Evolutionary conservation across 805 yeast genomes (phyloP), one percentile per base, ranked within the genome.

Genomic region (Ogataea methanolica): DNA sequence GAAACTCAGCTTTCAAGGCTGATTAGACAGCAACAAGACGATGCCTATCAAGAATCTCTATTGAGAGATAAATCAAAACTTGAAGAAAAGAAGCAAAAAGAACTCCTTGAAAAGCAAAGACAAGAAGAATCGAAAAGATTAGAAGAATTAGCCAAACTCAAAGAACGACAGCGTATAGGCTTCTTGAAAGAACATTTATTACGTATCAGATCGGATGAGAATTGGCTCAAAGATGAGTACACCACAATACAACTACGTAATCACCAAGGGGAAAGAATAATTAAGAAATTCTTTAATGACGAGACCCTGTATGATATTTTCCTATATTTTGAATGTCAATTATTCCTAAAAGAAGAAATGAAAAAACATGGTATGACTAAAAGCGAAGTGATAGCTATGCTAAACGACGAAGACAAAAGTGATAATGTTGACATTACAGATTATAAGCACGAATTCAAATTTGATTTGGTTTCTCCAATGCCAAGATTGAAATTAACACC

Each of bases 11-110:
- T 75, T 51, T 73, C 83, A 34, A 79, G 89, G 57, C 67, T 76
- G 29, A 66, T 86, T 17, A 75, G 80, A 53, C 75, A 78, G 54
- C 74, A 79, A 52, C 94, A 86, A 62, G 89, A 85, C 54, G 67
- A 70, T 42, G 88, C 88, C 17, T 87, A 80, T 58, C 74, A 79
- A 53, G 76, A 73, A 50, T 80, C 89, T 0, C 66, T 86, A 43
- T 66, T 74, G 34, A 71, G 69, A 41, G 94, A 87, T 63, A 73
- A 69, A 53, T 54, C 72, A 38, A 81, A 83, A 57, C 77, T 76
- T 57, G 65, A 71, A 36, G 69, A 75, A 50, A 76, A 73, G 52
- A 60, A 65, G 41, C 54, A 54, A 36, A 51, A 49, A 40, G 59
- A 58, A 65, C 50, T 50, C 21, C 47, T 54, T 42, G 49, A 52